phyloP scores from a whole-genome alignment of 129 eudicot species.

The Artemisia annua region DNA sequence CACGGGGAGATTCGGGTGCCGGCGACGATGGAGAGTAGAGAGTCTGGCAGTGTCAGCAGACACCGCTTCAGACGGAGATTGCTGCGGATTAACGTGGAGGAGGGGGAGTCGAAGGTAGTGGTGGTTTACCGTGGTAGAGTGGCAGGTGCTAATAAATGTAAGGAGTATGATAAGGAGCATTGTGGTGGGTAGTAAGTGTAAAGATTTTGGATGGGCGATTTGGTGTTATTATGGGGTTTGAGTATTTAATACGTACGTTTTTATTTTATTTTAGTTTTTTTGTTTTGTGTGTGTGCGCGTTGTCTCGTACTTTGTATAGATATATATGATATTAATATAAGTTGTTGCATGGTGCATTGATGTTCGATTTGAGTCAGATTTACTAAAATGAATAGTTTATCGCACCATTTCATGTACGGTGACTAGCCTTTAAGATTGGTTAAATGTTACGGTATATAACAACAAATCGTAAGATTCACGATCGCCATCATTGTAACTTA shows the following conservation, averaged over 20 bases:
- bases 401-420: too few species aligned
- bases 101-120: constrained; percentile 54
- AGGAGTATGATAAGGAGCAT: constrained; percentile 28
- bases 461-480: too few species aligned
- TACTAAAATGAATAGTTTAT: too few species aligned
- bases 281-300: too few species aligned
- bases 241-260: constrained; percentile 30
- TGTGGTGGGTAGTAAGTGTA: constrained; percentile 35
- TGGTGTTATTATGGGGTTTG: constrained; percentile 22
- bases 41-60: constrained; percentile 57
- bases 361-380: too few species aligned
- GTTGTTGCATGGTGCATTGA: too few species aligned
- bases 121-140: constrained; percentile 30
- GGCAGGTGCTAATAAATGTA: constrained; percentile 30
- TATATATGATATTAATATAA: too few species aligned
- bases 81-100: constrained; percentile 44
- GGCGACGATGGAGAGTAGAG: constrained; percentile 40
- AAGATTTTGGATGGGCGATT: constrained; percentile 23
- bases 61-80: constrained; percentile 46
- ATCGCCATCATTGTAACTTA: too few species aligned
- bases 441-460: too few species aligned
- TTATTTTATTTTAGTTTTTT: too few species aligned
- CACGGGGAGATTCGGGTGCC: constrained; percentile 55
- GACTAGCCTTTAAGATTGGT: too few species aligned
- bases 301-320: too few species aligned